Evolutionary conservation across 768 basidiomycete species (phyloP).

Genomic region (Chiua virens): DNA sequence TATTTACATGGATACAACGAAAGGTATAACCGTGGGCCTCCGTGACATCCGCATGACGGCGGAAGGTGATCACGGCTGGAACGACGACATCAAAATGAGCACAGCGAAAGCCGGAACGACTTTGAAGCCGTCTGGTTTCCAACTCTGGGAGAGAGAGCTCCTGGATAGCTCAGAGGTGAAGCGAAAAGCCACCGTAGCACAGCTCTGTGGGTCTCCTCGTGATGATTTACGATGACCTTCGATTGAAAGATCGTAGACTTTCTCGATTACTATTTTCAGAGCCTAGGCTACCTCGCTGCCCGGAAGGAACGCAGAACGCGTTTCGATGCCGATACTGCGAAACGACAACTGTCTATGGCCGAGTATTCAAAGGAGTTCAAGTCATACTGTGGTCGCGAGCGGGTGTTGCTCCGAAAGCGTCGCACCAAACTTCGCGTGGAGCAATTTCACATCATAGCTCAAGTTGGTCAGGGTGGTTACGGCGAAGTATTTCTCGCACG

Average conservation of each 20-base stretch:
- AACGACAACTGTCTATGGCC: slow-evolving; percentile 52
- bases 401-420: slow-evolving; percentile 88
- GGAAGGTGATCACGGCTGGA: slow-evolving; percentile 44
- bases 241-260: slow-evolving; percentile 59
- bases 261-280: slow-evolving; percentile 97
- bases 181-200: slow-evolving; percentile 95
- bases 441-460: slow-evolving; percentile 97
- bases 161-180: slow-evolving; percentile 85
- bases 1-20: slow-evolving; percentile 80
- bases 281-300: slow-evolving; percentile 82
- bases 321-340: slow-evolving; percentile 81
- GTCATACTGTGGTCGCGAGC: slow-evolving; percentile 91
- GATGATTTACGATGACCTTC: slow-evolving; percentile 5
- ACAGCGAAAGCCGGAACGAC: slow-evolving; percentile 43
- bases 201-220: slow-evolving; percentile 69
- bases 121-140: slow-evolving; percentile 49
- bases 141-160: slow-evolving; percentile 85
- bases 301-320: slow-evolving; percentile 81
- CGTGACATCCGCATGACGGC: slow-evolving; percentile 69
- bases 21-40: slow-evolving; percentile 47
- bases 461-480: slow-evolving; percentile 98
- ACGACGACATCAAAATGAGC: slow-evolving; percentile 67
- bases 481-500: slow-evolving; percentile 96
- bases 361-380: slow-evolving; percentile 82
- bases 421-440: slow-evolving; percentile 90